Evolutionary conservation across 1,139 yeast genomes (phyloP).

Genomic region (Diutina neorugosa): DNA sequence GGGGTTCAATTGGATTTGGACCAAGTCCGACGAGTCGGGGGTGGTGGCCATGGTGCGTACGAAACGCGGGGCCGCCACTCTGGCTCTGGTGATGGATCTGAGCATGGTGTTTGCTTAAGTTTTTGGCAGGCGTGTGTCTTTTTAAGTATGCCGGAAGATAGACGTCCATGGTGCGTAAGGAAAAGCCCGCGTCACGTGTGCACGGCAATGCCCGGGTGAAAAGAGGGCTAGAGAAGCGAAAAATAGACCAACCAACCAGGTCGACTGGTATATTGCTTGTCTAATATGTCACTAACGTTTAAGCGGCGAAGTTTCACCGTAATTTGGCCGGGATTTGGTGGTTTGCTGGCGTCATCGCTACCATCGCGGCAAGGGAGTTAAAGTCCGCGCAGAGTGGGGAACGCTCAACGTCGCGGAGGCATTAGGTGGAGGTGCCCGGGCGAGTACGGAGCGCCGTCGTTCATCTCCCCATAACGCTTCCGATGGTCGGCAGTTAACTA

Average conservation of each 20-base stretch:
- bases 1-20: conserved; percentile 55
- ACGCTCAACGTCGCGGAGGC: neutral
- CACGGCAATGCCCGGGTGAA: neutral
- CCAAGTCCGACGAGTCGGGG: conserved; percentile 25
- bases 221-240: neutral
- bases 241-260: neutral
- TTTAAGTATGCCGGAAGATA: neutral
- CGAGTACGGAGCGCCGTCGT: neutral
- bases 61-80: neutral
- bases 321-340: neutral
- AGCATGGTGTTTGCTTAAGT: neutral
- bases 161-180: conserved; percentile 1
- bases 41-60: conserved; percentile 15
- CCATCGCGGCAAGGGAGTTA: neutral
- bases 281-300: neutral
- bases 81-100: neutral
- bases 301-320: neutral
- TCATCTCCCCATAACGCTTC: neutral
- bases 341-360: neutral
- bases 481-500: neutral
- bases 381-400: neutral
- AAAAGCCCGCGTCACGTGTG: neutral
- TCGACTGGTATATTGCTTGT: neutral
- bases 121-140: neutral
- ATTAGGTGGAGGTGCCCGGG: neutral